Evolutionary conservation across 2,329 filamentous ascomycete genomes (phyloP).

Genomic region (Paecilomyces dactylethromorphus): DNA sequence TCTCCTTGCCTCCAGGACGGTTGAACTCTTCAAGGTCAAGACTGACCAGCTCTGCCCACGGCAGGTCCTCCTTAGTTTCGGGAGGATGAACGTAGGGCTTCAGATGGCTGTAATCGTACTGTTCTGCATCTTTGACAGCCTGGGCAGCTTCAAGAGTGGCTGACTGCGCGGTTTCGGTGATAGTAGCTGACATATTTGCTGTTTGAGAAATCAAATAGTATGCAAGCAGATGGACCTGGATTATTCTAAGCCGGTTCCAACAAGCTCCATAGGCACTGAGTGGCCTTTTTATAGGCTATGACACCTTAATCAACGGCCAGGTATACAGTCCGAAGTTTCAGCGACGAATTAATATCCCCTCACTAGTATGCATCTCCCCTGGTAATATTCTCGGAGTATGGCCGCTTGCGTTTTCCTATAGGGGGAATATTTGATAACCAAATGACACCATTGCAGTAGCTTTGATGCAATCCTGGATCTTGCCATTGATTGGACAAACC

Average conservation of each 20-base stretch:
- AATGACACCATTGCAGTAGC: not conserved
- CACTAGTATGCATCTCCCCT: not conserved
- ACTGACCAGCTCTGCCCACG: conserved; percentile 52
- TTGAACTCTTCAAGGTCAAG: conserved; percentile 52
- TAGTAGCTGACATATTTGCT: not conserved
- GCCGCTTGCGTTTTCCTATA: not conserved
- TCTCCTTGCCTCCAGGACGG: conserved; percentile 48
- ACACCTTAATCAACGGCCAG: not conserved
- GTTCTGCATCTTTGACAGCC: not conserved
- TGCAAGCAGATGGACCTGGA: not conserved
- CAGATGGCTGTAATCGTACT: conserved; percentile 4
- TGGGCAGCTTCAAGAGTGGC: not conserved
- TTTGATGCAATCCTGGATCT: not conserved
- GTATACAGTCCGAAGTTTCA: not conserved
- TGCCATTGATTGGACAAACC: not conserved
- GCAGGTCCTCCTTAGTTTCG: conserved; percentile 5
- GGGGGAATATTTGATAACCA: not conserved
- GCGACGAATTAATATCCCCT: not conserved
- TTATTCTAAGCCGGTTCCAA: not conserved
- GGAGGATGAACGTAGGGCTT: conserved; percentile 5
- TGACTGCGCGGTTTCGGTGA: not conserved
- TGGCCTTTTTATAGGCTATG: not conserved
- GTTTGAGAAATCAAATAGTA: not conserved
- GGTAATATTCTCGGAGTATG: not conserved
- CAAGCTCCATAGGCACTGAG: not conserved